Conservation (phyloP, 306 rosid genomes). For the Rosa persica region DNA sequence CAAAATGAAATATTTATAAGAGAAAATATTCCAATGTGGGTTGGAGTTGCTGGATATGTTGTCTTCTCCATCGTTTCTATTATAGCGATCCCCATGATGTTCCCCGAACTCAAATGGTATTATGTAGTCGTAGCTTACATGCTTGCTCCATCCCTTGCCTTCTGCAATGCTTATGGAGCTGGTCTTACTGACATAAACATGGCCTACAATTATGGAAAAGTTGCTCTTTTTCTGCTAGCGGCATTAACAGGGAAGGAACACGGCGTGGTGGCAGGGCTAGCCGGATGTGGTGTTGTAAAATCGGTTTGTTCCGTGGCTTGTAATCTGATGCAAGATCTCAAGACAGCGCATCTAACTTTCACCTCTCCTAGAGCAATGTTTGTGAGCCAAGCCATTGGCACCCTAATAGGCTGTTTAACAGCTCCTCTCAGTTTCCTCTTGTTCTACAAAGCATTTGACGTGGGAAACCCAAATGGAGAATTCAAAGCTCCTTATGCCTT, state of each 20-base stretch:
- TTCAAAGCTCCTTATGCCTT: slow-evolving; percentile 92
- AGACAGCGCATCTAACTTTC: slow-evolving; percentile 76
- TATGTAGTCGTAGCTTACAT: slow-evolving; percentile 42
- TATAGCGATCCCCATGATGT: slow-evolving; percentile 58
- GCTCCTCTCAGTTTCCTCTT: slow-evolving; percentile 86
- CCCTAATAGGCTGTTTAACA: slow-evolving; percentile 62
- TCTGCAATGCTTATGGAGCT: slow-evolving; percentile 92
- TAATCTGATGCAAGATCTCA: slow-evolving; percentile 87
- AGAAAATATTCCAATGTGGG: slow-evolving; percentile 72
- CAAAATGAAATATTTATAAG: slow-evolving; percentile 55
- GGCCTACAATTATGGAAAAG: slow-evolving; percentile 95
- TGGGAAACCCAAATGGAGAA: slow-evolving; percentile 77
- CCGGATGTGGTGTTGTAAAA: slow-evolving; percentile 77
- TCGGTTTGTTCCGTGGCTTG: slow-evolving; percentile 76
- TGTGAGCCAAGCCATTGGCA: slow-evolving; percentile 70
- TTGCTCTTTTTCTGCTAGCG: slow-evolving; percentile 73
- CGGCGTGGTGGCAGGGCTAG: slow-evolving; percentile 57
- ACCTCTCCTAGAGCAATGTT: slow-evolving; percentile 97
- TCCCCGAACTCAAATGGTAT: slow-evolving; percentile 60
- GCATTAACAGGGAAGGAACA: slow-evolving; percentile 47
- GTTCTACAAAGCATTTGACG: slow-evolving; percentile 65
- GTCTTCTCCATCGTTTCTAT: slow-evolving; percentile 39
- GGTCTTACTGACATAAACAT: slow-evolving; percentile 95
- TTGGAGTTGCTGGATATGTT: slow-evolving; percentile 36
- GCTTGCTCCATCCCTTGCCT: slow-evolving; percentile 87